Base-by-base conservation (phyloP, 2,329 filamentous ascomycete genomes). In the Beauveria bassiana region DNA sequence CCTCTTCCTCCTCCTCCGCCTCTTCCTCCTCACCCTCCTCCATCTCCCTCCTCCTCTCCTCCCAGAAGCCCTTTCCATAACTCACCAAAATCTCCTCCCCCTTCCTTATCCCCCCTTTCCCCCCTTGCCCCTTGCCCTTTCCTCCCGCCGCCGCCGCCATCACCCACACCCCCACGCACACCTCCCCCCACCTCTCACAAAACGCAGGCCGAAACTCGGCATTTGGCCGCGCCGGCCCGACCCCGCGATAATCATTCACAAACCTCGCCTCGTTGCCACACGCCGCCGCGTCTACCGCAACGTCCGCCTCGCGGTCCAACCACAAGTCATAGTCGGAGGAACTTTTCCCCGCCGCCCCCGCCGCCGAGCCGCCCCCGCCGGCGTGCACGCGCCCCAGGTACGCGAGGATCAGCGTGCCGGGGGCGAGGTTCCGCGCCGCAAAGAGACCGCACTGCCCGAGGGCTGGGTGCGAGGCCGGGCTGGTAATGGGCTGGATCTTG, bases 61-160 rank as follows among this genome's bases (percentile, higher is more conserved):
- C 69, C 84, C 86, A 88, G 65, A 89, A 88, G 0, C 86, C 86
- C 70, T 85, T 88, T 6, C 85, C 86, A 67, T 88, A 88, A 65
- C 83, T 87, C 14, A 88, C 82, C 57, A 87, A 69, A 59, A 88
- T 82, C 76, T 88, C 86, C 63, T 86, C 79, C 1, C 85, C 85
- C 72, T 82, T 85, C 54, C 69, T 78, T 31, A 87, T 79, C 1
- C 79, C 73, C 65, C 64, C 63, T 68, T 70, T 63, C 64, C 67
- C 42, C 14, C 52, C 4, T n/a, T 22, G 22, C 64, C 26, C 26
- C 78, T 73, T 59, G 66, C 64, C 64, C 68, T 38, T 43, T 16
- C 38, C 16, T 24, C 53, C 9, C 26, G 18, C 34, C 51, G 4
- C 28, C 26, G 22, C 12, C 31, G 34, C 31, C 64, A 28, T 66